Evolutionary conservation across 2,329 filamentous ascomycete genomes (phyloP).

Genomic region (Cryphonectria radicalis): DNA sequence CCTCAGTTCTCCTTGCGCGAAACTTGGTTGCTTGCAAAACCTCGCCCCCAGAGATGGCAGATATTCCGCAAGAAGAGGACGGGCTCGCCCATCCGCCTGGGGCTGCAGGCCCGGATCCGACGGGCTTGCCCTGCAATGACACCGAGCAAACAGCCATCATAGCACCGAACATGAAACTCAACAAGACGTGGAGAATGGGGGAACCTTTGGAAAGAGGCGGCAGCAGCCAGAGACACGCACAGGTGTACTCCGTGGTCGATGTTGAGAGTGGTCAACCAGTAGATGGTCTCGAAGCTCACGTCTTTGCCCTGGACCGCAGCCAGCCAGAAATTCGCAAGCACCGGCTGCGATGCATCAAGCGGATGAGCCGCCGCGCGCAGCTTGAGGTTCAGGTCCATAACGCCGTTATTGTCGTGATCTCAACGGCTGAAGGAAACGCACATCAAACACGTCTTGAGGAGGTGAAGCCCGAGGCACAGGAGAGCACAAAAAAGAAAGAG

Average conservation of each 20-base stretch:
- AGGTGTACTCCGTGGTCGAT: constrained; percentile 10
- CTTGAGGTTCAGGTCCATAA: not conserved
- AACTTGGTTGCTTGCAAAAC: not conserved
- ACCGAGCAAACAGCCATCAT: not conserved
- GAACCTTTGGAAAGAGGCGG: not conserved
- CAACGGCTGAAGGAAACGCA: not conserved
- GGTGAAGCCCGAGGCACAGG: not conserved
- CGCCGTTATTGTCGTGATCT: not conserved
- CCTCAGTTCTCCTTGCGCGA: not conserved
- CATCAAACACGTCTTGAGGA: not conserved
- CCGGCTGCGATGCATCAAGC: constrained; percentile 15
- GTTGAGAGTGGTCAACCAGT: not conserved
- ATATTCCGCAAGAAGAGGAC: too few species aligned
- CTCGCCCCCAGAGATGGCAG: too few species aligned
- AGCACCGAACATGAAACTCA: constrained; percentile 10
- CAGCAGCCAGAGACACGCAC: not conserved
- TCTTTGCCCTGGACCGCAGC: not conserved
- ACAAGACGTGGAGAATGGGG: not conserved
- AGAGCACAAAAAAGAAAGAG: too few species aligned
- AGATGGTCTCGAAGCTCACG: constrained; percentile 11
- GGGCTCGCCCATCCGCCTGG: too few species aligned
- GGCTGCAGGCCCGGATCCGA: not conserved
- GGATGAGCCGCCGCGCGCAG: constrained; percentile 1
- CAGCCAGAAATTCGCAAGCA: constrained; percentile 9
- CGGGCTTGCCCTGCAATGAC: not conserved